phyloP scores from a whole-genome alignment of 1,284 basidiomycete species.

The Ceratobasidium sp. region DNA sequence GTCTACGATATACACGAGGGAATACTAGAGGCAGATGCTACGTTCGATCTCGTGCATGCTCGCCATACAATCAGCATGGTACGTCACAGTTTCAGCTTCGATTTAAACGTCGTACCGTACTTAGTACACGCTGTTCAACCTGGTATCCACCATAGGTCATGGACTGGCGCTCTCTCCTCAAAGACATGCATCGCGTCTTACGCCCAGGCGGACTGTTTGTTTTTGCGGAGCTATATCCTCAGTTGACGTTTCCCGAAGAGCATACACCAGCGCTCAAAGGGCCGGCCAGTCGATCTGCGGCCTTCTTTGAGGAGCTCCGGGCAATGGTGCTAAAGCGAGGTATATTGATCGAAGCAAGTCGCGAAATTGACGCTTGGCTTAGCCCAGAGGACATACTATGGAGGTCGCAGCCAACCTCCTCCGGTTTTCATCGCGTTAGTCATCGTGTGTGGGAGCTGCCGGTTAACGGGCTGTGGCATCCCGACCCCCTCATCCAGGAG shows the following conservation, averaged over 20 bases:
- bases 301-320: background rate
- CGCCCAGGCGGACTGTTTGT: constrained; percentile 19
- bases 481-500: constrained; percentile 11
- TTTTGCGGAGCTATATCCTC: background rate
- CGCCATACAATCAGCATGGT: background rate
- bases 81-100: background rate
- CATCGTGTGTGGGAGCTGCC: constrained; percentile 13
- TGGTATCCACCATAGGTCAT: constrained; percentile 1
- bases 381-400: constrained; percentile 4
- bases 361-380: constrained; percentile 23
- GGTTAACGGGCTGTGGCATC: constrained; percentile 12
- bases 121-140: background rate
- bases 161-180: constrained; percentile 25
- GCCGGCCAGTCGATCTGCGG: background rate
- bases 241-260: background rate
- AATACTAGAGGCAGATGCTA: constrained; percentile 15
- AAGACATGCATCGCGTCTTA: constrained; percentile 36
- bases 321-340: background rate
- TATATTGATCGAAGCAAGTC: constrained; percentile 10
- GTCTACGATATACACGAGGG: constrained; percentile 35
- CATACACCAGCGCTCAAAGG: constrained; percentile 17
- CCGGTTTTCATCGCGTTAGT: background rate
- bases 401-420: background rate
- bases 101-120: background rate
- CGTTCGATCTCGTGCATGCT: constrained; percentile 19